phyloP scores from a whole-genome alignment of 2,329 filamentous ascomycete species.

The Paraphoma chrysanthemicola region DNA sequence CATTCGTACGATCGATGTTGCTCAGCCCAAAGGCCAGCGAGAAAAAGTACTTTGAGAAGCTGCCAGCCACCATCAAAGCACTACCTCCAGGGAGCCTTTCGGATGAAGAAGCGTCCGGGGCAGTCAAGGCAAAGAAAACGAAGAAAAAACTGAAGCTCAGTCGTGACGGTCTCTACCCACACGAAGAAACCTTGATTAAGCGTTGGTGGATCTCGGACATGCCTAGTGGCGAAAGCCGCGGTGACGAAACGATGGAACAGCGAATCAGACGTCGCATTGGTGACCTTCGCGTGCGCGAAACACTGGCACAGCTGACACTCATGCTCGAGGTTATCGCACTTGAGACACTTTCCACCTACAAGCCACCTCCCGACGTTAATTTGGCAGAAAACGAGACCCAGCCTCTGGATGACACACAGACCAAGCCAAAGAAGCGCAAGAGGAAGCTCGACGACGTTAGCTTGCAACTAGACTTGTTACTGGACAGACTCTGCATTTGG shows the following conservation, averaged over 20 bases:
- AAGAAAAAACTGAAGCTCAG: constrained; percentile 62
- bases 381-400: constrained; percentile 22
- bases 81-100: constrained; percentile 53
- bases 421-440: constrained; percentile 48
- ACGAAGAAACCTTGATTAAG: constrained; percentile 69
- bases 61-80: constrained; percentile 70
- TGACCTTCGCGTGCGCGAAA: constrained; percentile 75
- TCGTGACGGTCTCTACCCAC: constrained; percentile 72
- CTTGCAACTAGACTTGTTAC: constrained; percentile 72
- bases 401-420: constrained; percentile 16
- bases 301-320: constrained; percentile 80
- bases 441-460: constrained; percentile 72
- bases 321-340: constrained; percentile 79
- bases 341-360: constrained; percentile 56
- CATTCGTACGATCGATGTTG: constrained; percentile 73
- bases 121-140: constrained; percentile 47
- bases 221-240: constrained; percentile 45
- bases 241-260: constrained; percentile 50
- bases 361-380: constrained; percentile 36
- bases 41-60: constrained; percentile 78
- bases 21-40: constrained; percentile 72
- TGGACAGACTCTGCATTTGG: constrained; percentile 84
- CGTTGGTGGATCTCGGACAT: constrained; percentile 70
- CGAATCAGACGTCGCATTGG: constrained; percentile 69
- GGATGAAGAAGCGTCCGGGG: constrained; percentile 50